Conservation (phyloP, 2,329 filamentous ascomycete genomes). For the Colletotrichum sojae region DNA sequence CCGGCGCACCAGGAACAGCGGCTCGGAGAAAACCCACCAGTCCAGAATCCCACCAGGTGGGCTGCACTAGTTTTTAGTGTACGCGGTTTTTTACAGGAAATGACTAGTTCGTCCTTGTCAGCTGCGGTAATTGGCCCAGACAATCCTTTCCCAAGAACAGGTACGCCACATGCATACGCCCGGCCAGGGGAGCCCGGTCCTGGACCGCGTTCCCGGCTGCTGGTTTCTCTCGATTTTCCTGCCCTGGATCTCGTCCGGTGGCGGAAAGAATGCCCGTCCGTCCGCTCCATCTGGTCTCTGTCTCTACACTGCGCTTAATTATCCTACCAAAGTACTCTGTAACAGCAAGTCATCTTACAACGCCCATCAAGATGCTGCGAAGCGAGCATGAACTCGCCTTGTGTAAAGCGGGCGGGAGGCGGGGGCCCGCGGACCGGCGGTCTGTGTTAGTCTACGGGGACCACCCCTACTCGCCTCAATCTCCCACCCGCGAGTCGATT, state of each 20-base stretch:
- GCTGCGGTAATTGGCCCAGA: not conserved
- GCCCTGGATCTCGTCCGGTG: not conserved
- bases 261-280: not conserved
- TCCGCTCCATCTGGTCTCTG: not conserved
- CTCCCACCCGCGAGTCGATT: slow-evolving; percentile 19
- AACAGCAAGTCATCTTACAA: not conserved
- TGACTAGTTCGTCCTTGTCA: not conserved
- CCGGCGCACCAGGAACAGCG: not conserved
- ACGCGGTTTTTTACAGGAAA: not conserved
- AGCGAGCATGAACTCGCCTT: not conserved
- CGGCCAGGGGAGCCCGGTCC: not conserved
- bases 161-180: too few relatives aligned
- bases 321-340: not conserved
- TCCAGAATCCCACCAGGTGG: not conserved
- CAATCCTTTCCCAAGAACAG: too few relatives aligned
- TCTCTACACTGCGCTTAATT: not conserved
- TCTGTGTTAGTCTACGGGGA: not conserved
- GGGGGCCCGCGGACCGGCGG: not conserved
- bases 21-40: slow-evolving; percentile 19
- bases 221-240: not conserved
- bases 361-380: not conserved
- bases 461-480: slow-evolving; percentile 24
- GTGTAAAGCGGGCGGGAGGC: not conserved
- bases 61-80: not conserved
- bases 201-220: slow-evolving; percentile 2